Evolutionary conservation across 768 basidiomycete genomes (phyloP), one percentile per base, ranked within the genome.

Genomic region (Calocybe indica): DNA sequence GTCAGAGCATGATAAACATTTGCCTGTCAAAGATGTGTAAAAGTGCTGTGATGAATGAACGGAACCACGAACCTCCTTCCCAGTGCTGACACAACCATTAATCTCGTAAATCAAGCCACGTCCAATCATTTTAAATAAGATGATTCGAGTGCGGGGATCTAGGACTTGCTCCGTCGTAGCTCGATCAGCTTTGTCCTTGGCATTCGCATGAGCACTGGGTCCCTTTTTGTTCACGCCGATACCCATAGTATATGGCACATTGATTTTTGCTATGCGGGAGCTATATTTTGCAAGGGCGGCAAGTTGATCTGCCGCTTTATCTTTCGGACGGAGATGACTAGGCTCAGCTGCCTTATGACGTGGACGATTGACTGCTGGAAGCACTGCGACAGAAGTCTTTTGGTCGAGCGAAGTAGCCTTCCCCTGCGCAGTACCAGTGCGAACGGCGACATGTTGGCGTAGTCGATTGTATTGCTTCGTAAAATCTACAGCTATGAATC

Each of bases 401-500:
- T 71, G 65, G 44, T 79, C 73, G 11, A 72, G 69, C 1, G 80
- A 68, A 5, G 85, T 84, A 1, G 71, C 59, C 5, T 72, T 62
- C 9, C 83, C 81, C 46, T 80, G 78, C 1, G 80, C 86, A 47
- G 73, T 80, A 2, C 89, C 88, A 12, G 80, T 79, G 34, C 83
- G 83, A 5, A 92, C 86, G 14, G 88, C 88, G 48, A 90, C 84
- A 62, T 97, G 91, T 62, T 97, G 94, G 43, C 88, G 74, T 30
- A 98, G 73, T 15, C 96, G 85, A 68, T 98, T 98, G 68, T 89
- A 99, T 58, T 97, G 93, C 67, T 98, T 98, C 32, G 96, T 98
- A 58, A 99, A 97, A 69, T 99, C 96, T 96, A 62, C 43, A 52
- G 48, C 46, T 51, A 55, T 50, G 37, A 47, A 54, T 30, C 7